Percentiles rank a stretch among this genome's conserved stretches.
Conservation (phyloP, 1,139 yeast species). For the Kodamaea sp. region DNA sequence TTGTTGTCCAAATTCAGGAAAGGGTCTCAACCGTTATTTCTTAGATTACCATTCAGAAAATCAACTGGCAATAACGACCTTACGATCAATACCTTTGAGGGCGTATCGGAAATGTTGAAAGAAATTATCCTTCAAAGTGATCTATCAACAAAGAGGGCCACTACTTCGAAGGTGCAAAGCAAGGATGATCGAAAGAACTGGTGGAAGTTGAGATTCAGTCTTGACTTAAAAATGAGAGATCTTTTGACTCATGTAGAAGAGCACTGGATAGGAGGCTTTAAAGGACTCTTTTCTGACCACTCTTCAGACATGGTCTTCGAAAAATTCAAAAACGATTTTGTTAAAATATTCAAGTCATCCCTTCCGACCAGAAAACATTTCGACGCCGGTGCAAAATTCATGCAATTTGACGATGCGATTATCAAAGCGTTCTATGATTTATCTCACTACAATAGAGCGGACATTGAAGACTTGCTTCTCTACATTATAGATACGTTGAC, state of each 20-base stretch:
- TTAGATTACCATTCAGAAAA: constrained; percentile 59
- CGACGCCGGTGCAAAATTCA: constrained; percentile 4
- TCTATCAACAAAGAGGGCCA: constrained; percentile 53
- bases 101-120: constrained; percentile 46
- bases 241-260: constrained; percentile 62
- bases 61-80: neutral
- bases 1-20: constrained; percentile 49
- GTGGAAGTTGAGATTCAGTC: constrained; percentile 71
- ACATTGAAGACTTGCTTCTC: constrained; percentile 64
- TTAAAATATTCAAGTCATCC: constrained; percentile 27
- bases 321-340: constrained; percentile 41
- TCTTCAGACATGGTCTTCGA: constrained; percentile 26
- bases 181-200: constrained; percentile 66
- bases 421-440: constrained; percentile 55
- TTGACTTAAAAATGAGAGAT: constrained; percentile 58
- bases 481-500: constrained; percentile 61
- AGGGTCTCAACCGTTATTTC: constrained; percentile 41
- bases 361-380: constrained; percentile 37
- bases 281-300: constrained; percentile 53
- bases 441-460: constrained; percentile 29
- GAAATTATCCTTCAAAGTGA: constrained; percentile 62
- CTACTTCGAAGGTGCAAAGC: constrained; percentile 53
- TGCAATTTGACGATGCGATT: constrained; percentile 52
- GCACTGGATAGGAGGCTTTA: constrained; percentile 82
- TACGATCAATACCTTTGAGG: constrained; percentile 36